These are phyloP conservation scores for Ustilaginoidea virens DNA, from an alignment of 2,329 filamentous ascomycete genomes.

Conservation along the genomic window DNA sequence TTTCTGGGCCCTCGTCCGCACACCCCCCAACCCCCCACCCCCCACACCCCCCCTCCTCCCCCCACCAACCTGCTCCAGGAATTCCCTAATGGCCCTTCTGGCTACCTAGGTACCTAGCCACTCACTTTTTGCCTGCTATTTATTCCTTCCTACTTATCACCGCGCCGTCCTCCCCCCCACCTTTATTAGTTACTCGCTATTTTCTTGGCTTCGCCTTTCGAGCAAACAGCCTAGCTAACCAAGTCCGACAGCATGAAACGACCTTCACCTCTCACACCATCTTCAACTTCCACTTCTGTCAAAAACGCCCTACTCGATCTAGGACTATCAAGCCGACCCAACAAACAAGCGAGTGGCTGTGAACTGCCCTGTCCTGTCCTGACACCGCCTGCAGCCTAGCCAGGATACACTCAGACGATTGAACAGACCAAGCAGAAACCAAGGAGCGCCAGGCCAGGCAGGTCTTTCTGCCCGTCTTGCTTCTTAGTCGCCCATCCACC, in stretches of 20 bases:
- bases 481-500: background rate
- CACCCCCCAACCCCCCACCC: too few relatives aligned
- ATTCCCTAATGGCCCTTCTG: too few relatives aligned
- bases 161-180: background rate
- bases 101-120: too few relatives aligned
- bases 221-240: slow-evolving; percentile 1
- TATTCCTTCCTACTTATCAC: background rate
- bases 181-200: background rate
- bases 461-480: too few relatives aligned
- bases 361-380: too few relatives aligned
- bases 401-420: too few relatives aligned
- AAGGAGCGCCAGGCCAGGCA: too few relatives aligned
- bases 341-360: background rate
- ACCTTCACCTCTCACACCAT: slow-evolving; percentile 2
- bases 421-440: background rate
- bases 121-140: too few relatives aligned
- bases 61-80: too few relatives aligned
- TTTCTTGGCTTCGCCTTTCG: slow-evolving; percentile 1
- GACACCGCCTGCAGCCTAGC: slow-evolving; percentile 11
- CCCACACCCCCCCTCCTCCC: too few relatives aligned
- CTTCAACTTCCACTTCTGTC: background rate
- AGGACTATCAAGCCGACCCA: background rate
- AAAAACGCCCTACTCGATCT: slow-evolving; percentile 1
- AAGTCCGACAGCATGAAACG: slow-evolving; percentile 1
- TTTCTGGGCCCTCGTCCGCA: too few relatives aligned